Base-by-base conservation (phyloP, 139 green algal species). In the Coelastrella sp. region DNA sequence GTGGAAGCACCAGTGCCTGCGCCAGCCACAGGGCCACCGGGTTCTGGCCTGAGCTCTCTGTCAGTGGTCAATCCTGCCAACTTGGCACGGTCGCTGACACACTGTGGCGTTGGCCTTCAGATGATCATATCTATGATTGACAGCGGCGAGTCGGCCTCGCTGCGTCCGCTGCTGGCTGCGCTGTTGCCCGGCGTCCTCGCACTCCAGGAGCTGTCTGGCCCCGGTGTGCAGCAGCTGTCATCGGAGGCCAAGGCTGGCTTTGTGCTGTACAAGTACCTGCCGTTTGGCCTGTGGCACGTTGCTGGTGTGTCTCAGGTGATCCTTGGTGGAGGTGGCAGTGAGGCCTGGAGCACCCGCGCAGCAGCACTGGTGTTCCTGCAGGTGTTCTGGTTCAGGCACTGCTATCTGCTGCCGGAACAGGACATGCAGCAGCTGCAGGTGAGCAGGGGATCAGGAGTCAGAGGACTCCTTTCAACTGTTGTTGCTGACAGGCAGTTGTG, bases 331-430 rank as follows among this genome's bases (percentile, higher is more conserved):
- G n/a, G 84, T 0, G 20, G 63, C 17, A 89, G 85, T 61, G 91
- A 94, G 63, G 90, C 94, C 24, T 99, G 96, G 96, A 92, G 95
- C 60, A 91, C 94, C 25, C 93, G 97, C 8, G 96, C 94, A 7
- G 94, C 96, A 0, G 95, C 94, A 25, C 90, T 98, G 58, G 85
- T 93, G 22, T 97, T 94, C 87, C 59, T 92, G 4, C 96, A 98
- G 93, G 95, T 93, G 89, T 97, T 98, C 66, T 97, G 95, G 94
- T 99, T 98, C 93, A 94, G 95, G 6, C 94, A 97, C 91, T 89
- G 84, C 20, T 97, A 96, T 87, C 84, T 97, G 92, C 92, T 99
- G 85, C 76, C 60, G 19, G 15, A 7, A 6, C 24, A 60, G 61
- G 88, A 92, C 57, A 80, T 92, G 83, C 8, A 24, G 60, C 17